These are phyloP conservation scores for Piloderma croceum DNA, from an alignment of 768 basidiomycete genomes.

Conservation along the genomic window DNA sequence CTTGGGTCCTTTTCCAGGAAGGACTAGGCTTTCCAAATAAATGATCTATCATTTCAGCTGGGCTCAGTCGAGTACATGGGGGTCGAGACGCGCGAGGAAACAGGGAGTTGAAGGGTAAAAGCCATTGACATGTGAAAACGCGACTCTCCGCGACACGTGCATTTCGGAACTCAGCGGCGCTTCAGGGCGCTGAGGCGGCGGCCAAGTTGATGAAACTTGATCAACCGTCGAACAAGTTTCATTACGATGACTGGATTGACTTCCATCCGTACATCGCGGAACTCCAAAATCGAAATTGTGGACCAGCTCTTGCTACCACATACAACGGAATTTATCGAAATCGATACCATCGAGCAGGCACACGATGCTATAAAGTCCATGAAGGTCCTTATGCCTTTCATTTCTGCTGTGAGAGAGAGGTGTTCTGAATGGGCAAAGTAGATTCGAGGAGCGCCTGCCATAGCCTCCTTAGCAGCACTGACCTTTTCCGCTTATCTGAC, in stretches of 20 bases:
- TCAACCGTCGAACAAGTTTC: too few species aligned
- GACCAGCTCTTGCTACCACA: conserved; percentile 87
- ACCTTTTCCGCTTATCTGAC: conserved; percentile 64
- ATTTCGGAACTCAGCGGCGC: too few species aligned
- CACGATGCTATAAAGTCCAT: conserved; percentile 94
- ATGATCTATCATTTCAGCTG: conserved; percentile 81
- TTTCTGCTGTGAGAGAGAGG: neutral
- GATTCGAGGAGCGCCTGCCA: conserved; percentile 93
- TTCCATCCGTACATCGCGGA: too few species aligned
- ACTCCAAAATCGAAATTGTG: conserved; percentile 88
- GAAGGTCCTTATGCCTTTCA: conserved; percentile 55
- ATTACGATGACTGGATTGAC: too few species aligned
- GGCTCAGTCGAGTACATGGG: too few species aligned
- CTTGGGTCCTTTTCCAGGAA: conserved; percentile 87
- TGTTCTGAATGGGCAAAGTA: conserved; percentile 16
- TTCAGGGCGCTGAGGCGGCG: too few species aligned
- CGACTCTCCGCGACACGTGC: too few species aligned
- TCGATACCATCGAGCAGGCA: conserved; percentile 75
- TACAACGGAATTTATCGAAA: conserved; percentile 54
- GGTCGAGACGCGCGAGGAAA: too few species aligned
- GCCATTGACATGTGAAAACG: too few species aligned
- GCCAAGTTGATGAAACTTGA: too few species aligned
- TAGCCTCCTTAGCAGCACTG: conserved; percentile 86
- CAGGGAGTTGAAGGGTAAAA: too few species aligned
- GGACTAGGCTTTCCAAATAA: conserved; percentile 81